phyloP scores from a whole-genome alignment of 164 flowering plant species.

The Vitis vinifera region DNA sequence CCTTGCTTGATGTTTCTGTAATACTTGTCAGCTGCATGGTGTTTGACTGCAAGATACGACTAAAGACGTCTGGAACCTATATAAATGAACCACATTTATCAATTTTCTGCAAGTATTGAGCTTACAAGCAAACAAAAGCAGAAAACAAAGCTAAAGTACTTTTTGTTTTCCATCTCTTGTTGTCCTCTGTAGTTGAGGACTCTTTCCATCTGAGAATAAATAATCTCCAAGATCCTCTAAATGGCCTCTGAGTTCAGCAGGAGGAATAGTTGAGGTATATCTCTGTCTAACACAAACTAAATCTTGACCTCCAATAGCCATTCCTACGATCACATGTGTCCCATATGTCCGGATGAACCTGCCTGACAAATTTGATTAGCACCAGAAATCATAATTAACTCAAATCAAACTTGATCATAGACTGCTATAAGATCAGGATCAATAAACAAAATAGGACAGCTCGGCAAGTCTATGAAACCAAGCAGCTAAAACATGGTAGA shows the following conservation, averaged over 20 bases:
- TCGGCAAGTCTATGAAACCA: background rate
- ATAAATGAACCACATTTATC: constrained; percentile 9
- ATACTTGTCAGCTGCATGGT: constrained; percentile 61
- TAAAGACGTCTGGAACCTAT: constrained; percentile 81
- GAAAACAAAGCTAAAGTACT: constrained; percentile 22
- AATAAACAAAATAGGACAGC: background rate
- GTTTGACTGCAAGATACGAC: constrained; percentile 63
- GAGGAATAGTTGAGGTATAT: constrained; percentile 63
- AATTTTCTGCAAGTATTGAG: background rate
- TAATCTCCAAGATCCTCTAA: constrained; percentile 85
- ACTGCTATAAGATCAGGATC: too few relatives aligned
- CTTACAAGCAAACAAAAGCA: background rate
- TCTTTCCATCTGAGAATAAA: constrained; percentile 69
- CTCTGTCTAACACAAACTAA: constrained; percentile 70
- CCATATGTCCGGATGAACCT: constrained; percentile 89
- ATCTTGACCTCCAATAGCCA: constrained; percentile 91
- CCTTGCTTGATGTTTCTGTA: constrained; percentile 83
- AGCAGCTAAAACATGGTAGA: background rate
- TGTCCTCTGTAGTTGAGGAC: constrained; percentile 47
- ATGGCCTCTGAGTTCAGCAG: constrained; percentile 68
- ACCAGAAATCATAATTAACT: background rate
- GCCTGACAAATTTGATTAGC: constrained; percentile 29
- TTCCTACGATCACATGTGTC: constrained; percentile 82
- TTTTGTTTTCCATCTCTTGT: constrained; percentile 54
- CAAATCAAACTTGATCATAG: background rate